Evolutionary conservation across 2,329 filamentous ascomycete species (phyloP).

Genomic region (Parafenestella ontariensis): DNA sequence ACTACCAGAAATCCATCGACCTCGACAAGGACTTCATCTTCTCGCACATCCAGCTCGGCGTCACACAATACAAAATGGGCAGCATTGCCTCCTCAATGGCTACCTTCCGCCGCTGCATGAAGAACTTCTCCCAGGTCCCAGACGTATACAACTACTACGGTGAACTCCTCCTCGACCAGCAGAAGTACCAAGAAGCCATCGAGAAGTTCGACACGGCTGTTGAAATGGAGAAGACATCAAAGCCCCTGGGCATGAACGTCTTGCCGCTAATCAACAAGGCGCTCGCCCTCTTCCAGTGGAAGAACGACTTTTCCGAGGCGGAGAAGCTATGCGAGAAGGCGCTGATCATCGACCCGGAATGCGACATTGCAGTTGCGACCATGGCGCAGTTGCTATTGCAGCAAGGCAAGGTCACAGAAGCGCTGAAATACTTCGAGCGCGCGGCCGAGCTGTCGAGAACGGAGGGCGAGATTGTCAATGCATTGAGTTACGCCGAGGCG

Average conservation of each 20-base stretch:
- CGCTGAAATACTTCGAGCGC: constrained; percentile 95
- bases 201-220: constrained; percentile 99
- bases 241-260: constrained; percentile 96
- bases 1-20: constrained; percentile 99
- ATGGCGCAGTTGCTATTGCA: constrained; percentile 98
- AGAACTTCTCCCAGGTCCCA: constrained; percentile 96
- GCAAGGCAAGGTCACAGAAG: constrained; percentile 95
- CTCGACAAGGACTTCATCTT: constrained; percentile 97
- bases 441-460: constrained; percentile 94
- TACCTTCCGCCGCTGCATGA: constrained; percentile 95
- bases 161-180: constrained; percentile 94
- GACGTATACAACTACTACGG: constrained; percentile 99
- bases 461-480: constrained; percentile 94
- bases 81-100: constrained; percentile 98
- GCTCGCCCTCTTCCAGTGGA: constrained; percentile 96
- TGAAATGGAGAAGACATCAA: constrained; percentile 94
- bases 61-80: constrained; percentile 99
- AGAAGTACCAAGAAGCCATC: constrained; percentile 92
- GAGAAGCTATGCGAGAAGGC: constrained; percentile 98
- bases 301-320: constrained; percentile 92
- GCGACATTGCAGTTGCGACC: constrained; percentile 96
- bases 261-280: constrained; percentile 98
- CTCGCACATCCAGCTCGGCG: constrained; percentile 98
- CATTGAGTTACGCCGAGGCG: constrained; percentile 94
- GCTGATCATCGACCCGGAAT: constrained; percentile 96